Conservation (phyloP, 164 flowering plant genomes). For the Amborella trichopoda region DNA sequence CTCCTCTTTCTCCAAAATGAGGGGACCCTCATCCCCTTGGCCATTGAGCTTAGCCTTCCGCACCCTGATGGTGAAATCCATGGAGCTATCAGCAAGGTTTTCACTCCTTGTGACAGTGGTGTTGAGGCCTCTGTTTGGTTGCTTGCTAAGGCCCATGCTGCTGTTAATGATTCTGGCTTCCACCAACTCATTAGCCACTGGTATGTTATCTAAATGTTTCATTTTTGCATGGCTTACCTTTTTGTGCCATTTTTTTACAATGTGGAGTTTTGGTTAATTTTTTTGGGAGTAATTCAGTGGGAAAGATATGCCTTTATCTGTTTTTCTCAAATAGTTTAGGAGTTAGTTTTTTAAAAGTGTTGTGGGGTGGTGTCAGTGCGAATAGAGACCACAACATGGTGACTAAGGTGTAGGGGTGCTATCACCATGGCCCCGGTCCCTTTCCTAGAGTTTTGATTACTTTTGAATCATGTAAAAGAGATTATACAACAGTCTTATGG, state of each 20-base stretch:
- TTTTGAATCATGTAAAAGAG: no score
- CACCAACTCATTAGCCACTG: slow-evolving; percentile 94
- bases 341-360: no score
- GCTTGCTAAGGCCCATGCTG: slow-evolving; percentile 84
- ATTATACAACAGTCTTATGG: no score
- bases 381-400: no score
- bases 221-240: neutral
- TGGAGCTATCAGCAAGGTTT: slow-evolving; percentile 55
- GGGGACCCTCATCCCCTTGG: slow-evolving; percentile 71
- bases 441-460: no score
- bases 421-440: no score
- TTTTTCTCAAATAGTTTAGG: neutral
- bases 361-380: no score
- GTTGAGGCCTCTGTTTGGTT: slow-evolving; percentile 68
- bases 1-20: slow-evolving; percentile 59
- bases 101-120: slow-evolving; percentile 50
- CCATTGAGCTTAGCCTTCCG: slow-evolving; percentile 81
- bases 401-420: no score
- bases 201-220: slow-evolving; percentile 18
- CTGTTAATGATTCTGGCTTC: slow-evolving; percentile 79
- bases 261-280: neutral
- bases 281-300: neutral
- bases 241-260: neutral
- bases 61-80: slow-evolving; percentile 56
- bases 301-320: no score